Conservation (phyloP, 1,284 basidiomycete genomes). For the Apiotrichum brassicae region DNA sequence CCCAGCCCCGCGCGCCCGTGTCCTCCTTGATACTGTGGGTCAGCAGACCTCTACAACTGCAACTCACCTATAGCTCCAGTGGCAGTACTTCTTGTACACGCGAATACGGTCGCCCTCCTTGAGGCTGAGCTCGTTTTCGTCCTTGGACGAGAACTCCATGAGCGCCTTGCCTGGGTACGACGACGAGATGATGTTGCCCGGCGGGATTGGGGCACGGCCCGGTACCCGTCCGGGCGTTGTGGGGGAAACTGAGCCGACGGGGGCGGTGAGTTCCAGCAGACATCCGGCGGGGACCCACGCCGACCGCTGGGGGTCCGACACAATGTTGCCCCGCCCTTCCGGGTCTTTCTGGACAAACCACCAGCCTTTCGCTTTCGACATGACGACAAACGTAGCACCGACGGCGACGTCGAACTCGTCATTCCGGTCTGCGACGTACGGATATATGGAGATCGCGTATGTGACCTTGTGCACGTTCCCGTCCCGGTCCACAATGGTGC, state of each 20-base stretch:
- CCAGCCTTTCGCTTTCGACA: slow-evolving; percentile 92
- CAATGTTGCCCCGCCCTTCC: slow-evolving; percentile 70
- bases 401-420: slow-evolving; percentile 98
- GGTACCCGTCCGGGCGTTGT: slow-evolving; percentile 10
- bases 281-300: slow-evolving; percentile 83
- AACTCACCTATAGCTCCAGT: slow-evolving; percentile 70
- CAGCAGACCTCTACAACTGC: too few relatives aligned
- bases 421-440: slow-evolving; percentile 88
- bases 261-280: slow-evolving; percentile 81
- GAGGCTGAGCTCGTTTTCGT: slow-evolving; percentile 79
- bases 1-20: slow-evolving; percentile 83
- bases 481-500: slow-evolving; percentile 35
- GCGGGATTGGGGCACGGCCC: slow-evolving; percentile 61
- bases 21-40: slow-evolving; percentile 66
- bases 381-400: slow-evolving; percentile 85
- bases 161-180: slow-evolving; percentile 89
- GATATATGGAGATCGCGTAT: slow-evolving; percentile 51
- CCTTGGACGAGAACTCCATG: slow-evolving; percentile 89
- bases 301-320: slow-evolving; percentile 65
- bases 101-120: slow-evolving; percentile 77
- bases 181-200: slow-evolving; percentile 80
- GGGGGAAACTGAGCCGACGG: slow-evolving; percentile 42
- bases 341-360: slow-evolving; percentile 97
- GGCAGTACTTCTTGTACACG: slow-evolving; percentile 96
- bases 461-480: slow-evolving; percentile 40